phyloP scores from a whole-genome alignment of 2,329 filamentous ascomycete genomes.

The Cladorrhinum sp. region DNA sequence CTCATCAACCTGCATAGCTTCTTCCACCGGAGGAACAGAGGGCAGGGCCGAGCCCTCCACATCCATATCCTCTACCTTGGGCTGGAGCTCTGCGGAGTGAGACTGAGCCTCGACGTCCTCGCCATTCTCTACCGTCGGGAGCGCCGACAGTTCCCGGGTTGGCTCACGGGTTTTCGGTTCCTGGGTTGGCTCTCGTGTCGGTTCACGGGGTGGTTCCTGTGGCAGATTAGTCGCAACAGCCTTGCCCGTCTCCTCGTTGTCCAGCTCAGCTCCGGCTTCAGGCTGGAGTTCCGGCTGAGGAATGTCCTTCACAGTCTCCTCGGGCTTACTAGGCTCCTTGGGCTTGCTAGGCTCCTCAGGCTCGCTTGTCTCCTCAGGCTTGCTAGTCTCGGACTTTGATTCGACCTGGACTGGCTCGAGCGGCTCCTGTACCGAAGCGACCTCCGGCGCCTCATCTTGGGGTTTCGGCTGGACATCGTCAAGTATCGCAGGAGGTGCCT shows the following conservation, averaged over 20 bases:
- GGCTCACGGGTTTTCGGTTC: not conserved
- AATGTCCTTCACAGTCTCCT: not conserved
- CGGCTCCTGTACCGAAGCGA: not conserved
- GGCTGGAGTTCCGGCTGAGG: not conserved
- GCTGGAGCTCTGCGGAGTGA: constrained; percentile 28
- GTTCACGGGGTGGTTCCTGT: constrained; percentile 23
- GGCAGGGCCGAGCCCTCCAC: constrained; percentile 33
- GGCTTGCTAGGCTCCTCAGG: no score
- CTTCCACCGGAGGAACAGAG: constrained; percentile 26
- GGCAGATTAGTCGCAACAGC: constrained; percentile 33
- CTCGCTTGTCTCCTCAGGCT: not conserved
- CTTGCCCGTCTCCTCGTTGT: not conserved
- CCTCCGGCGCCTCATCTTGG: not conserved
- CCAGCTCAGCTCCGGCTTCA: not conserved
- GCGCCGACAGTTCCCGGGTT: constrained; percentile 19
- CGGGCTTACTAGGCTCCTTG: not conserved
- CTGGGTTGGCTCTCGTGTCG: constrained; percentile 9
- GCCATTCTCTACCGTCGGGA: constrained; percentile 21
- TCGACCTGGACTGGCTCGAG: not conserved
- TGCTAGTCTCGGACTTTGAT: not conserved
- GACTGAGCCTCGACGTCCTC: constrained; percentile 12
- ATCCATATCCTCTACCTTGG: constrained; percentile 44
- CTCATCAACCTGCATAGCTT: constrained; percentile 23
- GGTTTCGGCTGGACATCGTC: not conserved
- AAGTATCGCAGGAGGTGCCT: not conserved